Percentiles rank a stretch among this genome's conserved stretches.
These are phyloP conservation scores for Kazachstania psychrophila DNA, from an alignment of 805 yeast species.

Conservation along the genomic window DNA sequence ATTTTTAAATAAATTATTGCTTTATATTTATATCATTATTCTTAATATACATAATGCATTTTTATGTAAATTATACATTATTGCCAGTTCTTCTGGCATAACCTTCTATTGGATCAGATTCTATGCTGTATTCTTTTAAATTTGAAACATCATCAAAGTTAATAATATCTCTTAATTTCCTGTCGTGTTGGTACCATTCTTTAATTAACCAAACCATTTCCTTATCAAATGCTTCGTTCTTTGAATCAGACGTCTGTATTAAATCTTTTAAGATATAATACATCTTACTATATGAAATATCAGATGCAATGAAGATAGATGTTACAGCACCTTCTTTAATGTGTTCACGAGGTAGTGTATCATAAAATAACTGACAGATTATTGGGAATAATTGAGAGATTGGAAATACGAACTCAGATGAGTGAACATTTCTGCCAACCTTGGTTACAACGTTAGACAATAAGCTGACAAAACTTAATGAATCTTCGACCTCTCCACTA, in stretches of 20 bases:
- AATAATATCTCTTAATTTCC: conserved; percentile 50
- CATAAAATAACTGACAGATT: conserved; percentile 47
- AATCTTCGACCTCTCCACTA: conserved; percentile 24
- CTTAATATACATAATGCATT: too few relatives aligned
- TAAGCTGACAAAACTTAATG: conserved; percentile 30
- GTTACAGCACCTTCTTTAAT: conserved; percentile 43
- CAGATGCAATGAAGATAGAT: conserved; percentile 54
- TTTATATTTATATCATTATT: too few relatives aligned
- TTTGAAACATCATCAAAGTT: conserved; percentile 37
- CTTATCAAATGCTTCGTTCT: conserved; percentile 38
- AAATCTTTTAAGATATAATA: conserved; percentile 56
- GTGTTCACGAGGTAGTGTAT: conserved; percentile 33
- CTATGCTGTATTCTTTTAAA: conserved; percentile 40
- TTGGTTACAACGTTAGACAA: conserved; percentile 33
- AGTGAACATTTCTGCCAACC: conserved; percentile 55
- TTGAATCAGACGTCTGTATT: conserved; percentile 51
- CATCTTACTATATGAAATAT: conserved; percentile 53
- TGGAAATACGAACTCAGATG: conserved; percentile 75
- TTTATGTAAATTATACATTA: conserved; percentile 13
- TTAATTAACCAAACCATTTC: conserved; percentile 60
- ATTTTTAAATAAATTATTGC: too few relatives aligned
- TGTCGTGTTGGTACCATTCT: conserved; percentile 58
- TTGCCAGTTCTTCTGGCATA: conserved; percentile 36
- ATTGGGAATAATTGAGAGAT: conserved; percentile 59
- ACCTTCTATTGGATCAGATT: conserved; percentile 48